Conservation (phyloP, 169 alveolate genomes). For the Plasmodium knowlesi region DNA sequence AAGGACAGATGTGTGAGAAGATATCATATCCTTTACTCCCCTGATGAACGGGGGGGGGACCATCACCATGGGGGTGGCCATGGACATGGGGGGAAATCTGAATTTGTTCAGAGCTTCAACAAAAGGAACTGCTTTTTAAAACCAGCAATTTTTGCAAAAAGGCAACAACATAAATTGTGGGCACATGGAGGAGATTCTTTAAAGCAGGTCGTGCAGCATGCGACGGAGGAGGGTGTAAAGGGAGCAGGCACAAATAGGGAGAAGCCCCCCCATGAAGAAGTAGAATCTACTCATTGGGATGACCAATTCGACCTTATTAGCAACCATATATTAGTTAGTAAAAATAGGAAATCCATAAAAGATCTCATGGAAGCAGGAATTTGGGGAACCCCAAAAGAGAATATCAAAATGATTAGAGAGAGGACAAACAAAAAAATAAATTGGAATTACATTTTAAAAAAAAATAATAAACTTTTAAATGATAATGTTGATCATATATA, state of each 20-base stretch:
- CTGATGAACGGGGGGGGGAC: background rate
- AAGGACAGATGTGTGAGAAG: background rate
- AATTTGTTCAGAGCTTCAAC: slow-evolving; percentile 17
- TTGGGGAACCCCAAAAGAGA: slow-evolving; percentile 60
- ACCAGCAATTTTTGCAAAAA: slow-evolving; percentile 3
- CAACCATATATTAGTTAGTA: slow-evolving; percentile 25
- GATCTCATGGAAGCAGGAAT: slow-evolving; percentile 45
- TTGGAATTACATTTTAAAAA: slow-evolving; percentile 65
- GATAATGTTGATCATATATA: slow-evolving; percentile 59
- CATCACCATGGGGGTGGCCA: background rate
- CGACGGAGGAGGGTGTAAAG: background rate
- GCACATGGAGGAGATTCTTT: background rate
- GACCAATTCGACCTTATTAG: slow-evolving; percentile 31
- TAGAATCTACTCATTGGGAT: background rate
- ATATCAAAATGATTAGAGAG: slow-evolving; percentile 60
- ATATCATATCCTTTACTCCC: background rate
- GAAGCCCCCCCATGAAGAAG: background rate
- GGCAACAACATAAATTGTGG: background rate
- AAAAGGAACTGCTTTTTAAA: slow-evolving; percentile 33
- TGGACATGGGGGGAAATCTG: background rate
- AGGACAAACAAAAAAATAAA: slow-evolving; percentile 40
- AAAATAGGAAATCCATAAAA: slow-evolving; percentile 30
- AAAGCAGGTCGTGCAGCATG: background rate
- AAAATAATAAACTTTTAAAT: slow-evolving; percentile 30
- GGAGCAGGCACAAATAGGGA: background rate